Base-by-base conservation (phyloP, 768 basidiomycete species). In the Naganishia antarctica region DNA sequence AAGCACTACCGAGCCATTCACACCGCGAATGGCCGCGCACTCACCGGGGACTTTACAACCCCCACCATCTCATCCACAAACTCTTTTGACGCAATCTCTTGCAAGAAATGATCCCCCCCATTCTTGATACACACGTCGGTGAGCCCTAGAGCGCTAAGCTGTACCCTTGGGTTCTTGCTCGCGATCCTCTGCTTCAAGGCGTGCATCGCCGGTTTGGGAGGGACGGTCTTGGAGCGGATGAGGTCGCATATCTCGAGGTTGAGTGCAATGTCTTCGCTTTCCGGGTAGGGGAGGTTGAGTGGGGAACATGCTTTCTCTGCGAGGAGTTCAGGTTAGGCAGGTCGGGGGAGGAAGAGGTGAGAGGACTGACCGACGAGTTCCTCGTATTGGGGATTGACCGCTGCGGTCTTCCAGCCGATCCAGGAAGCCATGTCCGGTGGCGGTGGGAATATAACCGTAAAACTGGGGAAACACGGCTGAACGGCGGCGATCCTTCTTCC, bases 221-320 rank as follows among this genome's bases (percentile, higher is more conserved):
- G 83, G 0, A 87, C 87, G 44, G 88, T 84, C 81, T 94, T 93
- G 6, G 90, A 90, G 60, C 92, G 85, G 75, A 99, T 92, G 78
- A 93, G 88, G 79, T 99, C 96, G 69, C 91, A 91, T 81, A 97
- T 90, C 76, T 97, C 91, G 65, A 99, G 88, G 71, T 88, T 88
- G 68, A 91, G 82, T 9, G 91, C 90, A 41, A 98, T 91, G 77
- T 97, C 91, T 75, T 93, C 90, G 15, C 73, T 73, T 62, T 77
- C 72, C 16, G 75, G 75, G 48, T 70, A 75, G 4, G 76, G 74
- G 1, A 77, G 70, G 60, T 77, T 75, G 18, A 75, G 68, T 4
- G 76, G 74, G 7, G 76, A 77, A 61, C 72, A 73, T 68, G 74
- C 74, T 69, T 76, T 76, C 68, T 77, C 74, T 77, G 61, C 43